Conservation (phyloP, 805 yeast genomes). For the Candida succiphila region DNA sequence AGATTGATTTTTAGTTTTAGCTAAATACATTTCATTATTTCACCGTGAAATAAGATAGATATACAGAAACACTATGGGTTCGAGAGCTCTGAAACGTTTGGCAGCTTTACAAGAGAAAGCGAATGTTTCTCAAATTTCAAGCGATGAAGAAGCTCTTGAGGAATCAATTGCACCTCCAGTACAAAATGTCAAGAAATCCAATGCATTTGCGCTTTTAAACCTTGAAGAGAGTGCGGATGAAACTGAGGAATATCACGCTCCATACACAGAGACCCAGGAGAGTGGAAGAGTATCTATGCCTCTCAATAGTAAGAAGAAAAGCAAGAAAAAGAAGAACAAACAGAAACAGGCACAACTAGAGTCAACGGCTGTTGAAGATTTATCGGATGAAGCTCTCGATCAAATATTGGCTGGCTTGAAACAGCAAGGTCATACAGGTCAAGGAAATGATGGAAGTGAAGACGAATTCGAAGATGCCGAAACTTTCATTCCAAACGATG, state of each 20-base stretch:
- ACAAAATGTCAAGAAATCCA: conserved; percentile 17
- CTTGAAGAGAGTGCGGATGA: conserved; percentile 21
- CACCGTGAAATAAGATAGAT: too few relatives aligned
- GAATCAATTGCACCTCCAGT: conserved; percentile 2
- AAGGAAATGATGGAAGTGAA: conserved; percentile 16
- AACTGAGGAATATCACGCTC: conserved; percentile 5
- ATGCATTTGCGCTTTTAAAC: conserved; percentile 36
- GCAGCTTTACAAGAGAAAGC: conserved; percentile 23
- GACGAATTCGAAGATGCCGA: conserved; percentile 18
- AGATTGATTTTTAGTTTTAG: too few relatives aligned
- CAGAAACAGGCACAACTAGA: conserved; percentile 12
- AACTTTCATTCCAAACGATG: conserved; percentile 10
- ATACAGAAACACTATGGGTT: too few relatives aligned
- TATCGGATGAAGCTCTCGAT: conserved; percentile 26
- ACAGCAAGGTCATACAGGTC: conserved; percentile 24
- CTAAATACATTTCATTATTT: too few relatives aligned
- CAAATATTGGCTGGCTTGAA: conserved; percentile 49
- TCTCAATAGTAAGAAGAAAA: not conserved
- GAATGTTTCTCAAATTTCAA: conserved; percentile 7
- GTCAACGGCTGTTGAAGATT: not conserved
- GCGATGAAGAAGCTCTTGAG: conserved; percentile 1
- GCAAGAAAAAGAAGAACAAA: conserved; percentile 9
- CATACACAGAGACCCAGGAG: conserved; percentile 1
- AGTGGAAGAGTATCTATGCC: not conserved
- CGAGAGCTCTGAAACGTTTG: conserved; percentile 34